These are phyloP conservation scores for Mucor indicus DNA, from an alignment of 371 early-diverging fungal species.

Conservation along the genomic window DNA sequence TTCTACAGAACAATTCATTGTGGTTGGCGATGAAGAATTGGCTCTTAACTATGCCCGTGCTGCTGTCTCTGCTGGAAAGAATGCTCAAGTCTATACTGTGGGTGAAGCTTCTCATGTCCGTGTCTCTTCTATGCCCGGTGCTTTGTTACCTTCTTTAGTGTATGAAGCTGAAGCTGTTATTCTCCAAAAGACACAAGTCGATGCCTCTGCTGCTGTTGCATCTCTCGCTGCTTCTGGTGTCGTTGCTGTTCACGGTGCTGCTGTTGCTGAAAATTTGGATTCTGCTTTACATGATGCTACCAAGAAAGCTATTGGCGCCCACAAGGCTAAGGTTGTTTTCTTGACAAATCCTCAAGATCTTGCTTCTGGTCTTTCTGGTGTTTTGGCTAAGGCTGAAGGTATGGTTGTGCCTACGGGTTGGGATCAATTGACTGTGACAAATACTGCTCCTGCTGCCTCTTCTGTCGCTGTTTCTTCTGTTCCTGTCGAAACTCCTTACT, in stretches of 20 bases:
- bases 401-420: conserved; percentile 15
- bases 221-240: conserved; percentile 8
- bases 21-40: conserved; percentile 21
- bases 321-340: conserved; percentile 3
- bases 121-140: conserved; percentile 11
- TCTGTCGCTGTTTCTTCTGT: not conserved
- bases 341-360: not conserved
- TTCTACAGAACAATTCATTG: conserved; percentile 15
- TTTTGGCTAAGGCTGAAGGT: conserved; percentile 10
- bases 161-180: conserved; percentile 16
- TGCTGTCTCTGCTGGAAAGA: conserved; percentile 12
- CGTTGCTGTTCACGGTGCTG: conserved; percentile 15
- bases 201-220: conserved; percentile 12
- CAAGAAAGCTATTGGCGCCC: conserved; percentile 15
- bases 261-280: not conserved
- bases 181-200: conserved; percentile 6
- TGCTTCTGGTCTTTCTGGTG: conserved; percentile 5
- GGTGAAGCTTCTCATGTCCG: conserved; percentile 29
- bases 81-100: conserved; percentile 30
- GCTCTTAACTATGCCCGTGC: conserved; percentile 22
- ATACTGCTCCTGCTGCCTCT: not conserved
- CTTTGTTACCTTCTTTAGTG: conserved; percentile 29
- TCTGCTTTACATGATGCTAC: conserved; percentile 15
- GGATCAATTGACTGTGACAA: conserved; percentile 3
- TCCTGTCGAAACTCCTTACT: conserved; percentile 70